Evolutionary conservation across 768 basidiomycete species (phyloP), one percentile per base, ranked within the genome.

Genomic region (Tricholoma sp.): DNA sequence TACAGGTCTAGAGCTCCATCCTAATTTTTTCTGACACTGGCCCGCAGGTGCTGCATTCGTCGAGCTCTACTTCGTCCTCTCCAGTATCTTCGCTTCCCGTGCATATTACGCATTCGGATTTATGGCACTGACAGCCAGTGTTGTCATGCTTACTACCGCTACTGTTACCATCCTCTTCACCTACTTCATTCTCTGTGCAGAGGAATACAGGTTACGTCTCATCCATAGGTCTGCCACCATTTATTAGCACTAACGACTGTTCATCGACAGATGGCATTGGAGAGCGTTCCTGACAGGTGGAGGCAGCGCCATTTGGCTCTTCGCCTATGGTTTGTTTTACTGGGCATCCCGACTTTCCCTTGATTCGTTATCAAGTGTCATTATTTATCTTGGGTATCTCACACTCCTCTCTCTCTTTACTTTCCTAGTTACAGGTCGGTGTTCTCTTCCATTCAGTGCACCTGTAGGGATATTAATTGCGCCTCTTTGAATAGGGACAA

Each of bases 51-150:
- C 96, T 49, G 94, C 92, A 3, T 98, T 97, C 65, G 91, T 98
- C 59, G 96, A 98, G 70, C 74, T 97, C 10, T 97, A 93, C 71
- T 97, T 94, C 67, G 84, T 96, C 45, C 77, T 98, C 57, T 91
- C 93, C 11, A 90, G 87, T 64, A 78, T 98, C 24, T 98, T 97
- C 64, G 94, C 94, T 21, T 89, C 92, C 9, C 82, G 91, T 32
- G 90, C 89, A 46, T 96, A 94, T 74, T 98, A 97, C 69, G 96
- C 96, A 10, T 98, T 98, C 68, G 96, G 96, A 14, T 98, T 98
- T 76, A 73, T 98, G 45, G 89, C 93, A 24, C 74, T 98, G 54
- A 95, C 94, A 0, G 88, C 89, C 52, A 80, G 81, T 12, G 84
- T 98, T 27, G 90, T 94, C 24, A 80, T 80, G 50, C 74, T 98